phyloP scores from a whole-genome alignment of 2,329 filamentous ascomycete species.

The Ophiostoma triangulosporum region DNA sequence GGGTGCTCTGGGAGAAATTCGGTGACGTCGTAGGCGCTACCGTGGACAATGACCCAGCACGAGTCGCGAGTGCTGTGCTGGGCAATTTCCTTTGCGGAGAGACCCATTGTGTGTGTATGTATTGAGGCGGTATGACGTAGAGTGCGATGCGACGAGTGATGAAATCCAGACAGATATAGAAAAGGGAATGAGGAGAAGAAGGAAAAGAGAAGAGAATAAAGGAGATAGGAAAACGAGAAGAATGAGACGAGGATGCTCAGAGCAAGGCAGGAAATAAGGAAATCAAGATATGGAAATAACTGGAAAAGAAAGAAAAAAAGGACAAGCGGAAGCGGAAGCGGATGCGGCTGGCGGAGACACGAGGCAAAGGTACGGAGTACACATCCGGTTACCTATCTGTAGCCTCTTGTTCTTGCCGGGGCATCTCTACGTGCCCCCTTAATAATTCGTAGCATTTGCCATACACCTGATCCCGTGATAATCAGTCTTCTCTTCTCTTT shows the following conservation, averaged over 20 bases:
- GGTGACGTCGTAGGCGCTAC: slow-evolving; percentile 23
- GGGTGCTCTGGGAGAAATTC: slow-evolving; percentile 55
- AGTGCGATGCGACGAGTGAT: too few species aligned
- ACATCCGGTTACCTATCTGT: neutral
- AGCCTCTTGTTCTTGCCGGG: neutral
- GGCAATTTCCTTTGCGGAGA: slow-evolving; percentile 22
- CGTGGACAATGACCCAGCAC: slow-evolving; percentile 25
- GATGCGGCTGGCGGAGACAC: neutral
- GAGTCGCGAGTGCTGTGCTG: slow-evolving; percentile 22
- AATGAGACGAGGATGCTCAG: neutral
- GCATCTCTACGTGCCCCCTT: neutral
- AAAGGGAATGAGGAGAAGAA: too few species aligned
- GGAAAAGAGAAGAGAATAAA: neutral
- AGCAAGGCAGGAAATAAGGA: neutral
- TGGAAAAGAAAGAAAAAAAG: neutral
- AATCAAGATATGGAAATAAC: neutral
- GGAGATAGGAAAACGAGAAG: too few species aligned
- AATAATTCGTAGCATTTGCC: too few species aligned
- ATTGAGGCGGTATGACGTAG: neutral
- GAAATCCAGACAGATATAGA: too few species aligned
- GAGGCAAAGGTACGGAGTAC: neutral
- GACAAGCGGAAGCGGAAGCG: neutral
- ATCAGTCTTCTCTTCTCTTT: too few species aligned
- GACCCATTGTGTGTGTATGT: slow-evolving; percentile 9
- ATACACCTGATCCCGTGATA: too few species aligned